Base-by-base conservation (phyloP, 2,329 filamentous ascomycete genomes). In the Fusarium goolgardi region DNA sequence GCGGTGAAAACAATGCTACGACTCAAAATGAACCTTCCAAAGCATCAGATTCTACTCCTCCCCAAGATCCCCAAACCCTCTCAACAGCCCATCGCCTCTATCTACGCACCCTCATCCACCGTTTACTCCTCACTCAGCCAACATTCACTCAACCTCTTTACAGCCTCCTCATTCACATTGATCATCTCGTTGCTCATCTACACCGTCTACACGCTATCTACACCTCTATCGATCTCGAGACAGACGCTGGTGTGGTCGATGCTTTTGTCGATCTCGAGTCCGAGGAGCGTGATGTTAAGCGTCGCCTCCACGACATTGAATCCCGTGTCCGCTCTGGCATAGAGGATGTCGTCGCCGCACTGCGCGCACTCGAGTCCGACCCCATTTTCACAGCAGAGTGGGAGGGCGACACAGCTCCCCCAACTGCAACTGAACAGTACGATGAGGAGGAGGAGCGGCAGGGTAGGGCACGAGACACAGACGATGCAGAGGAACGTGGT, bases 11-110 rank as follows among this genome's bases (percentile, higher is more conserved):
- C 13, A 50, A 46, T 29, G 47, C 46, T 34, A 25, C 35, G 23
- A 23, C 37, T 27, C 54, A 72, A 29, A 54, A 65, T 2, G 77
- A 78, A 12, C n/a, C 57, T 23, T 29, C 52, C n/a, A 58, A 63
- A 77, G 56, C 70, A 18, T 52, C 55, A 53, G 71, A 61, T 20
- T 59, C 55, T 13, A 67, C 66, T 31, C 69, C 70, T 23, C 72
- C 73, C 18, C 91, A 93, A 71, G 95, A 98, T 75, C 94, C 95
- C 0, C 93, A 97, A 79, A 90, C 91, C 5, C 85, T 98, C 23
- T 89, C 93, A 7, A 86, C 88, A 6, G 94, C 93, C 5, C 95
- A 98, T 78, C 86, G 89, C 18, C 82, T 86, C 20, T 97, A 96
- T 76, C 86, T 98, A 15, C 81, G 85, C 35, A 87, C 89, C 4